Evolutionary conservation across 2,329 filamentous ascomycete genomes (phyloP), one percentile per base, ranked within the genome.

Genomic region (Diaporthe sp.): DNA sequence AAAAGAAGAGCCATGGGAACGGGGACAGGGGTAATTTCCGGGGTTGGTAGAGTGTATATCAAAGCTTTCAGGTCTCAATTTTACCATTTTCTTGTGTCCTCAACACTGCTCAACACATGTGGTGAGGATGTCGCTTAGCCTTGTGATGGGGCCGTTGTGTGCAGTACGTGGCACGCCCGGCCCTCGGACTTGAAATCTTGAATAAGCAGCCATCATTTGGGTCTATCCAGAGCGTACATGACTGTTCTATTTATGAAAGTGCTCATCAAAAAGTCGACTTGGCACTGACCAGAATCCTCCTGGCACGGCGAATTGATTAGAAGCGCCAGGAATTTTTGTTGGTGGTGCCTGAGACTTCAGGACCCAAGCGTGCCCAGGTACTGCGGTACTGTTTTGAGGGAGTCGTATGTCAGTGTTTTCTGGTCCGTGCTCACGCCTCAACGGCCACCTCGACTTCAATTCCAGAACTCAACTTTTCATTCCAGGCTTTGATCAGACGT

Each of bases 11-110:
- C 56, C 56, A 65, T n/a, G 59, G 63, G 63, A 72, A 51, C 58
- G 42, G 61, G 70, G 65, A 73, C 55, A 32, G 75, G 79, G 78
- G 78, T 79, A 81, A 80, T 80, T 78, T 76, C 32, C 78, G 79
- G 77, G 79, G 79, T 79, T 79, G 81, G 80, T 84, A 84, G 82
- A 84, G 82, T 84, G 83, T 84, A 84, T 81, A 83, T 83, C 81
- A 83, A 68, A 81, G 79, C 73, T 79, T 82, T 80, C 80, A 76
- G 70, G 73, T 77, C 72, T 73, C 73, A 75, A 75, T 71, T 59
- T 56, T 65, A 76, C 73, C 73, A 72, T 75, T 75, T 73, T 69
- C 73, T 74, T 63, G 35, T 35, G 55, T 68, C 63, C 63, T 68
- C 63, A 68, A 68, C 63, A 68, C 32, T 68, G 63, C 63, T 53